phyloP scores from a whole-genome alignment of 352 stramenopile species.

The Globisporangium spiculum region DNA sequence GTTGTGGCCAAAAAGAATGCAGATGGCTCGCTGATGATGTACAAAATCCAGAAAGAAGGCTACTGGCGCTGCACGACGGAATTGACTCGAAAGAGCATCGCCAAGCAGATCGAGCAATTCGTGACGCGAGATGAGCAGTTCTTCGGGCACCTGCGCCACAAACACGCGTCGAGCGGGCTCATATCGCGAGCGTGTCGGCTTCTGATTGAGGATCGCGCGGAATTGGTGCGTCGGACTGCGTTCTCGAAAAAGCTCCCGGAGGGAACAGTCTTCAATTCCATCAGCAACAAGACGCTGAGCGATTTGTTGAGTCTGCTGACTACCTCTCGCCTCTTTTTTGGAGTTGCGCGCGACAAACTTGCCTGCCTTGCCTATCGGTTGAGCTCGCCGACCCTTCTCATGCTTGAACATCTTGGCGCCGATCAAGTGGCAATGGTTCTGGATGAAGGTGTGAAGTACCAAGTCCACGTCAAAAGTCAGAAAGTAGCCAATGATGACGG shows the following conservation, averaged over 20 bases:
- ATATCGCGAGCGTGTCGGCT: constrained; percentile 23
- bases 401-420: background rate
- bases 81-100: background rate
- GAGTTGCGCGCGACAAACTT: constrained; percentile 13
- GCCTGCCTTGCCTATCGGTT: constrained; percentile 7
- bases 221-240: constrained; percentile 29
- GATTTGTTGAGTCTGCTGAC: constrained; percentile 13
- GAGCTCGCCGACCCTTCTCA: background rate
- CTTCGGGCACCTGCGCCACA: constrained; percentile 2
- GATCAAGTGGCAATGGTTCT: background rate
- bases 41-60: constrained; percentile 19
- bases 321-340: constrained; percentile 1
- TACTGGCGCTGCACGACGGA: constrained; percentile 16
- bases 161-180: constrained; percentile 16
- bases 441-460: background rate
- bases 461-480: constrained; percentile 1
- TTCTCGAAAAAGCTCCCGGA: constrained; percentile 25
- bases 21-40: constrained; percentile 11
- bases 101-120: constrained; percentile 7
- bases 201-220: constrained; percentile 32
- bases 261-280: constrained; percentile 15
- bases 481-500: background rate
- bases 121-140: background rate
- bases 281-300: constrained; percentile 10
- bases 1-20: constrained; percentile 1